Conservation (phyloP, 1,284 basidiomycete genomes). For the Malassezia obtusa region DNA sequence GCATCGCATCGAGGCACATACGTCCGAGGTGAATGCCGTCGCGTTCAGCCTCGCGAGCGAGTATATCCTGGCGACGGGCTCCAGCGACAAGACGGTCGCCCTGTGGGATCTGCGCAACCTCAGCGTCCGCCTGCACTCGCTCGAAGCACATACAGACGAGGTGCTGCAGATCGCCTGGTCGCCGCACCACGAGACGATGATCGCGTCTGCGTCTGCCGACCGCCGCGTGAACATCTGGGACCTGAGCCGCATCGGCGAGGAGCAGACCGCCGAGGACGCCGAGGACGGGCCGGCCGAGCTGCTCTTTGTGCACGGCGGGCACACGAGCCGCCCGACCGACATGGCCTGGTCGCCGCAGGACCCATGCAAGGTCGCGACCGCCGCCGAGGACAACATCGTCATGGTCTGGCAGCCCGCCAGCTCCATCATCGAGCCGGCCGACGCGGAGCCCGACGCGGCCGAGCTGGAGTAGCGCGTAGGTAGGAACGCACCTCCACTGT, state of each 20-base stretch:
- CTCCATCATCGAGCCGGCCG: constrained; percentile 16
- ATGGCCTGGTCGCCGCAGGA: constrained; percentile 42
- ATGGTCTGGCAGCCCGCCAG: constrained; percentile 33
- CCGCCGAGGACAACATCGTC: constrained; percentile 46
- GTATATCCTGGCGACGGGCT: constrained; percentile 81
- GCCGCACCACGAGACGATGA: constrained; percentile 60
- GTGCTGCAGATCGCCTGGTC: constrained; percentile 91
- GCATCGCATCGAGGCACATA: constrained; percentile 66
- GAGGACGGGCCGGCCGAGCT: constrained; percentile 76
- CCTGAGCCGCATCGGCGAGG: constrained; percentile 77
- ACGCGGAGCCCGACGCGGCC: constrained; percentile 13
- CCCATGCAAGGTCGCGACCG: constrained; percentile 39
- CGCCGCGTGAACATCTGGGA: constrained; percentile 94
- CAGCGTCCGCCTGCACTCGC: constrained; percentile 67
- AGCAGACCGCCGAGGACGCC: constrained; percentile 93
- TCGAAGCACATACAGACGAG: constrained; percentile 88
- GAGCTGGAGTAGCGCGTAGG: constrained; percentile 11
- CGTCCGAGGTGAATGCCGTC: constrained; percentile 79
- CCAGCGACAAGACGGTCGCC: constrained; percentile 83
- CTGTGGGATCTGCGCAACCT: constrained; percentile 81
- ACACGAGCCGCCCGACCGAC: constrained; percentile 43
- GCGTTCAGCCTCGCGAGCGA: constrained; percentile 77
- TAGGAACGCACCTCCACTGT: constrained; percentile 6
- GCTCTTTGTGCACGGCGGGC: constrained; percentile 46
- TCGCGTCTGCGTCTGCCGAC: constrained; percentile 64